phyloP scores from a whole-genome alignment of 2,329 filamentous ascomycete genomes.

The Xylariaceae sp. region DNA sequence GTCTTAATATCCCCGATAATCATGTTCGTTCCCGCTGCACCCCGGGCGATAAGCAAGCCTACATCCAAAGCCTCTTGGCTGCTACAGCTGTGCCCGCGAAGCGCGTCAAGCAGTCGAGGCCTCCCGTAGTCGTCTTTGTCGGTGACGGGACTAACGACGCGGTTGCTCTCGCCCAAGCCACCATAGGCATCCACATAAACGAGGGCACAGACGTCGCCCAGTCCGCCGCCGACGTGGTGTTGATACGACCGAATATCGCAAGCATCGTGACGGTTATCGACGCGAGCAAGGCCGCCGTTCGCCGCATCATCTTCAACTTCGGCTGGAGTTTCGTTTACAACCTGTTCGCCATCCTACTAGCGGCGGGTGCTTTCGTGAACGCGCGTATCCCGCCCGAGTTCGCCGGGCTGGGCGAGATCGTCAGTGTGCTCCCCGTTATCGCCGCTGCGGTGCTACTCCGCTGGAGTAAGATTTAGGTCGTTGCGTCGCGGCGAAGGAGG shows the following conservation, averaged over 20 bases:
- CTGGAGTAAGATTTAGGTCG: constrained; percentile 40
- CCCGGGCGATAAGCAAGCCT: constrained; percentile 50
- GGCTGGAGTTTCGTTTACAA: constrained; percentile 74
- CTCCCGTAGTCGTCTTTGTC: constrained; percentile 63
- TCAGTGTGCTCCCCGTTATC: constrained; percentile 74
- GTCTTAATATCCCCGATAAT: constrained; percentile 43
- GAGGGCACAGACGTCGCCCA: constrained; percentile 65
- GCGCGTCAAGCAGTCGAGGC: constrained; percentile 1
- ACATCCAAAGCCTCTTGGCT: constrained; percentile 44
- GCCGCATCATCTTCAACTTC: constrained; percentile 69
- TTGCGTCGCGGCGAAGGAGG: no score
- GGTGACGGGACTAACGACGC: constrained; percentile 84
- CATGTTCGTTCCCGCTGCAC: constrained; percentile 47
- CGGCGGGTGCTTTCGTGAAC: constrained; percentile 65
- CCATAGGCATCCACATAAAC: constrained; percentile 71
- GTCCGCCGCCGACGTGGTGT: constrained; percentile 68
- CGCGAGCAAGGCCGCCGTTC: constrained; percentile 48
- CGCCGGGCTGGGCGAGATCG: constrained; percentile 64
- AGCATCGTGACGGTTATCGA: constrained; percentile 63
- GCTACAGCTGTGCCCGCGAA: background rate
- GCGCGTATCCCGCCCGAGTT: constrained; percentile 54
- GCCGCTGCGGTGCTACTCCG: constrained; percentile 54
- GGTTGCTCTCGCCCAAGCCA: constrained; percentile 69
- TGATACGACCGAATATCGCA: constrained; percentile 59
- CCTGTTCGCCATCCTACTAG: constrained; percentile 66